Percentiles rank a stretch among this genome's conserved stretches.
phyloP scores from a whole-genome alignment of 148 eudicot species.

The Chenopodium berlandieri region DNA sequence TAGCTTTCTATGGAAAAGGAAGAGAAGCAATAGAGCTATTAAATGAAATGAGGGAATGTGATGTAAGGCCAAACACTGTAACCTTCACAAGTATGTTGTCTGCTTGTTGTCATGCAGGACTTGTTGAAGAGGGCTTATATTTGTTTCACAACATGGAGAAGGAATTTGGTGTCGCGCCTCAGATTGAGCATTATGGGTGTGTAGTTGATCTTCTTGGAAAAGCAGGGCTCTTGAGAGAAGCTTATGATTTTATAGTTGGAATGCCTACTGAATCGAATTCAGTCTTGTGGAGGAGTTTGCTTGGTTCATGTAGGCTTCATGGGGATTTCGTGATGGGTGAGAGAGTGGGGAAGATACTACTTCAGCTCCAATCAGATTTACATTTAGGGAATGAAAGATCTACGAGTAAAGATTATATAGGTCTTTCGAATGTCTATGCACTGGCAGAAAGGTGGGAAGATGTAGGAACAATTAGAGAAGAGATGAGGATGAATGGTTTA shows the following conservation, averaged over 20 bases:
- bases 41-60: constrained; percentile 35
- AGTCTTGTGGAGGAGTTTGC: constrained; percentile 61
- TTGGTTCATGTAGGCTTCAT: constrained; percentile 52
- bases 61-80: constrained; percentile 48
- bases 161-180: constrained; percentile 36
- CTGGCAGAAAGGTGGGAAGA: constrained; percentile 60
- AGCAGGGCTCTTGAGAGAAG: constrained; percentile 54
- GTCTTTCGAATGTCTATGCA: constrained; percentile 69
- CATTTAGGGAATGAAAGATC: constrained; percentile 9
- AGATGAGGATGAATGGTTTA: constrained; percentile 41
- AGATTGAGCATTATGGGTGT: constrained; percentile 52
- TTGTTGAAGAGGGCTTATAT: constrained; percentile 48
- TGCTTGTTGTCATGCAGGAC: constrained; percentile 62
- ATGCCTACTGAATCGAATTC: constrained; percentile 36
- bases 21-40: constrained; percentile 46
- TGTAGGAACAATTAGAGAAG: constrained; percentile 46
- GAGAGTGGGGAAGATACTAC: constrained; percentile 48
- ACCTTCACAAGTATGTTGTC: constrained; percentile 62
- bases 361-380: constrained; percentile 28
- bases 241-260: constrained; percentile 35
- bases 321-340: constrained; percentile 57
- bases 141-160: constrained; percentile 49
- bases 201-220: constrained; percentile 59
- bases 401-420: constrained; percentile 50
- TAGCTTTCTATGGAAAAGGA: constrained; percentile 63